These are phyloP conservation scores for Trypanosoma melophagium DNA, from an alignment of 208 protist genomes.

Conservation along the genomic window DNA sequence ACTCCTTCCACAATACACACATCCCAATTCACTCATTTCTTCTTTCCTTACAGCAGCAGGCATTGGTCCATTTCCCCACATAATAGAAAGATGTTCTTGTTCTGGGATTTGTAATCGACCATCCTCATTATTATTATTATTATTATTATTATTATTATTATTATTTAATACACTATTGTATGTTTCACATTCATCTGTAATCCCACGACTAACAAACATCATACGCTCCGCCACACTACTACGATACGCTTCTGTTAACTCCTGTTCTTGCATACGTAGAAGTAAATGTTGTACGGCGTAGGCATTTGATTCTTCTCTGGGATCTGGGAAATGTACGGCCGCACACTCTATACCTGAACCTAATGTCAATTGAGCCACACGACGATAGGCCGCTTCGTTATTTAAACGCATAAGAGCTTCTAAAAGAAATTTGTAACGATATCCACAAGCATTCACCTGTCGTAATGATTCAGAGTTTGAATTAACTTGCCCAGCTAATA, in stretches of 20 bases:
- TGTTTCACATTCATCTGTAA: slow-evolving; percentile 17
- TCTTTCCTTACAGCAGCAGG: slow-evolving; percentile 18
- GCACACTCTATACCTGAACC: slow-evolving; percentile 67
- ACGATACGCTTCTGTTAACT: slow-evolving; percentile 4
- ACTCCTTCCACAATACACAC: slow-evolving; percentile 28
- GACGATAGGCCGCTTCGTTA: slow-evolving; percentile 6
- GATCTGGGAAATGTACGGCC: slow-evolving; percentile 55
- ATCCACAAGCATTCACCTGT: slow-evolving; percentile 3
- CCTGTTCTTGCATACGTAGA: slow-evolving; percentile 12
- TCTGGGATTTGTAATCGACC: neutral
- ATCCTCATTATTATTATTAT: no score
- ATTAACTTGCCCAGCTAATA: no score
- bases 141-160: slow-evolving; percentile 5
- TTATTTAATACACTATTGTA: slow-evolving; percentile 2
- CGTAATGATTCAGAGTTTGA: neutral
- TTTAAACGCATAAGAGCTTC: slow-evolving; percentile 6
- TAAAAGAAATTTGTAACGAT: slow-evolving; percentile 19
- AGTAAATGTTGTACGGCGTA: slow-evolving; percentile 55
- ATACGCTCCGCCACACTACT: slow-evolving; percentile 23
- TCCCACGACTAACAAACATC: slow-evolving; percentile 20
- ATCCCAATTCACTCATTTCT: slow-evolving; percentile 26
- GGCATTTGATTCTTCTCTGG: slow-evolving; percentile 29
- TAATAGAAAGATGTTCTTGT: slow-evolving; percentile 3
- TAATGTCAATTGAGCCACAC: slow-evolving; percentile 37
- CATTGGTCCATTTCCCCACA: slow-evolving; percentile 10